Base-by-base conservation (phyloP, 176 grass and related monocot genomes). In the Phoenix roebelenii region DNA sequence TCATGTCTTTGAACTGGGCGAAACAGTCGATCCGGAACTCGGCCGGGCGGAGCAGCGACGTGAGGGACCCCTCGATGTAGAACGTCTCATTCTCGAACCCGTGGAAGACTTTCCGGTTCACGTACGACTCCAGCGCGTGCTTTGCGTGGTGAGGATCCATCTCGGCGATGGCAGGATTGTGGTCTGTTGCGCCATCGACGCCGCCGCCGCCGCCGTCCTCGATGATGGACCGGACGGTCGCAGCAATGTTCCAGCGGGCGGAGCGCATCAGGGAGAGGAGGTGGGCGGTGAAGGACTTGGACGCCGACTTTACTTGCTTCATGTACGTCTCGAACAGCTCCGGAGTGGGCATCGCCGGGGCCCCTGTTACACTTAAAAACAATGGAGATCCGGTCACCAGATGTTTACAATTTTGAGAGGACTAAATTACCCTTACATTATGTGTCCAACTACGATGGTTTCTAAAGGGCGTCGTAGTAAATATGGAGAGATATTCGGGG, bases 21-120 rank as follows among this genome's bases (percentile, higher is more conserved):
- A 85, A 85, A 59, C 76, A 81, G 44, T 82, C 84, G 7, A 75
- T 67, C 3, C 87, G 87, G 81, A 83, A 97, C 17, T 87, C 87
- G 3, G 75, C 72, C 16, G 93, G 93, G 58, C 88, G 79, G 9
- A 97, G 84, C 62, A 97, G 87, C 10, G 93, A 97, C 0, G 87
- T 84, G 25, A 97, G 93, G 10, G 93, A 97, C 1, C 93, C 93
- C 61, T 97, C 93, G 3, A 97, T 69, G 84, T 92, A 97, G 81
- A 97, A 97, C 7, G 93, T 87, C 75, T 97, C 93, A 32, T 97
- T 87, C 80, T 97, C 93, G 72, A 97, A 97, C 23, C 84, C 87
- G 50, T 78, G 72, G 62, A 97, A 89, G 63, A 97, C 69, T 5
- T 66, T 76, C 51, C 76, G 76, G 28, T 72, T 97, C 1, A 76